Conservation (phyloP, 331 rosid genomes). For the Ulmus americana region DNA sequence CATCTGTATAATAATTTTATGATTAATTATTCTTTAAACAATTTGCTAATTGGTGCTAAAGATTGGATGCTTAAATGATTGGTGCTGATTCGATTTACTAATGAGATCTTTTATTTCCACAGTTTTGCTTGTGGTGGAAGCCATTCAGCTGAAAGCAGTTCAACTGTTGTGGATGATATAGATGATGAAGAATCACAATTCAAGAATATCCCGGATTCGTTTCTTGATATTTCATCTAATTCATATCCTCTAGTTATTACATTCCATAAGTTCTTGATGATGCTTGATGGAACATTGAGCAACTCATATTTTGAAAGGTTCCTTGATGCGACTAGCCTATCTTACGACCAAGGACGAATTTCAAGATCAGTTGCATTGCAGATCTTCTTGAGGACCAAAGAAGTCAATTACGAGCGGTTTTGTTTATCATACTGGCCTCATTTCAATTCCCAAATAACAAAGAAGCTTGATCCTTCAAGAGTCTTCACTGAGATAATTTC, state of each 20-base stretch:
- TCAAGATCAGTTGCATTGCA: slow-evolving; percentile 41
- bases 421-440: slow-evolving; percentile 59
- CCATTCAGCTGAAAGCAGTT: slow-evolving; percentile 14
- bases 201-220: slow-evolving; percentile 48
- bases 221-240: slow-evolving; percentile 34
- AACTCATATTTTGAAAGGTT: slow-evolving; percentile 63
- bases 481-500: slow-evolving; percentile 67
- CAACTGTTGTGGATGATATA: slow-evolving; percentile 33
- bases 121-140: slow-evolving; percentile 41
- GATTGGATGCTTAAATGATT: neutral
- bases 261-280: slow-evolving; percentile 63
- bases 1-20: neutral
- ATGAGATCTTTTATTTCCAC: slow-evolving; percentile 3
- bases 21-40: neutral
- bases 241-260: slow-evolving; percentile 69
- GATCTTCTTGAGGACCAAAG: slow-evolving; percentile 44
- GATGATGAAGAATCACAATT: slow-evolving; percentile 38
- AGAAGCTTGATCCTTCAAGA: slow-evolving; percentile 44
- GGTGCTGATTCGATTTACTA: neutral
- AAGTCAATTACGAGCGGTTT: slow-evolving; percentile 60
- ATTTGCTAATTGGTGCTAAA: neutral
- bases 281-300: slow-evolving; percentile 72
- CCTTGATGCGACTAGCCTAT: slow-evolving; percentile 15
- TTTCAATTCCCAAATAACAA: slow-evolving; percentile 42
- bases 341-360: slow-evolving; percentile 17